Evolutionary conservation across 2,329 filamentous ascomycete genomes (phyloP), one percentile per base, ranked within the genome.

Genomic region (Furcasterigmium furcatum): DNA sequence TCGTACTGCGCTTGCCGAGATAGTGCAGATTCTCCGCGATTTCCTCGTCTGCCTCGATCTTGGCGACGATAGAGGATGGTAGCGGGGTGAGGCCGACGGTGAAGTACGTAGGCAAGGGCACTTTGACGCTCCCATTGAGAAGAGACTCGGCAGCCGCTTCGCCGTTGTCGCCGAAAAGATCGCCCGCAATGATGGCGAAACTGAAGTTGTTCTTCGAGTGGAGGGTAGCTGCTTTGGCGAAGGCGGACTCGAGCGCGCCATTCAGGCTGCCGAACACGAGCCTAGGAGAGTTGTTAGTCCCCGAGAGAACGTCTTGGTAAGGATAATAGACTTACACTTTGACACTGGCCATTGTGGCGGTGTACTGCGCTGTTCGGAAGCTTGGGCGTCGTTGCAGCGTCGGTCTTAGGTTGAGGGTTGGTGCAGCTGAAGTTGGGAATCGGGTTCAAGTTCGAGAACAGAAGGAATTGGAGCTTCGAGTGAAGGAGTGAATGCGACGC

Each of bases 11-110:
- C 65, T 94, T 95, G 46, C 88, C 91, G 1, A 99, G 79, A 58
- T 87, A 95, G 66, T 89, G 88, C 10, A 99, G 79, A 61, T 99
- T 97, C n/a, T 85, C 78, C 62, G 91, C 96, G 16, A 99, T 77
- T 55, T 85, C 81, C 58, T 84, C 85, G 51, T 87, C 81, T 27
- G 79, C 77, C 59, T 89, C 79, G 43, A 97, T 77, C 61, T 84
- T 91, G 58, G 87, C 80, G 18, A 87, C 72, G 19, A 96, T 79
- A 24, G 73, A 69, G 4, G 74, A 65, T 1, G 94, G 94, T 6
- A 99, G 73, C n/a, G 84, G 70, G 39, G 76, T 76, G 30, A 74
- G 83, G 54, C 88, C 91, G 49, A 96, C 75, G 3, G 88, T 89
- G 63, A 97, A 99, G 69, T 99, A 99, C 9, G 87, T 95, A 2